Evolutionary conservation across 345 rosid genomes (phyloP).

Genomic region (Eucalyptus marginata): DNA sequence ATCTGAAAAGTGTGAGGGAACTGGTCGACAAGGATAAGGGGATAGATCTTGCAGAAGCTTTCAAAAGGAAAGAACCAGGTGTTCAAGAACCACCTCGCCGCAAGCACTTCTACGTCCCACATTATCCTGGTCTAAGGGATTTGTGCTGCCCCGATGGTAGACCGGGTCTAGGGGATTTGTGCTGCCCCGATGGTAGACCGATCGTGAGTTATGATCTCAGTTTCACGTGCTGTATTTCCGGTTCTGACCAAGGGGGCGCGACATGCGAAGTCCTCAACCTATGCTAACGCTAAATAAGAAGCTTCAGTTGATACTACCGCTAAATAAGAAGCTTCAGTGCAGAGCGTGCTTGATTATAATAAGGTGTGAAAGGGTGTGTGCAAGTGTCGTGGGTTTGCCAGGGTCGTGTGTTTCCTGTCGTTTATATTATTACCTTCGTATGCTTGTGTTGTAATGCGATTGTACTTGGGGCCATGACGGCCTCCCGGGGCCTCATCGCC

Average conservation of each 20-base stretch:
- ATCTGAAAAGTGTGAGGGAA: rapidly evolving
- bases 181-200: rapidly evolving
- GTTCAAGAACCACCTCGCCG: rapidly evolving
- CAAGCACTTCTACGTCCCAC: background rate
- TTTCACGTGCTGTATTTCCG: rapidly evolving
- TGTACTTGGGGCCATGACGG: background rate
- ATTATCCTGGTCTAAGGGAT: background rate
- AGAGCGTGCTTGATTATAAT: background rate
- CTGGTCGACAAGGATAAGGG: background rate
- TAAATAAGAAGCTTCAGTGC: background rate
- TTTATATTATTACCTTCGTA: background rate
- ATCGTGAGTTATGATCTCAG: background rate
- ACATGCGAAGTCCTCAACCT: background rate
- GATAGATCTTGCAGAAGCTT: background rate
- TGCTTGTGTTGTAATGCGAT: background rate
- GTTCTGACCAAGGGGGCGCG: background rate
- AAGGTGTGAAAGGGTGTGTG: background rate
- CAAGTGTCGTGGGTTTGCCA: background rate
- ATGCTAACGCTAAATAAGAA: background rate
- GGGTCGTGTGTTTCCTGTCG: background rate
- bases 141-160: too few relatives aligned
- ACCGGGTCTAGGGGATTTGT: background rate
- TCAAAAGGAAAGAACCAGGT: background rate
- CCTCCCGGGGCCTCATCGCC: background rate
- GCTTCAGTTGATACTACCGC: too few relatives aligned